phyloP scores from a whole-genome alignment of 108 stramenopile genomes.

The Cyclotella baltica region DNA sequence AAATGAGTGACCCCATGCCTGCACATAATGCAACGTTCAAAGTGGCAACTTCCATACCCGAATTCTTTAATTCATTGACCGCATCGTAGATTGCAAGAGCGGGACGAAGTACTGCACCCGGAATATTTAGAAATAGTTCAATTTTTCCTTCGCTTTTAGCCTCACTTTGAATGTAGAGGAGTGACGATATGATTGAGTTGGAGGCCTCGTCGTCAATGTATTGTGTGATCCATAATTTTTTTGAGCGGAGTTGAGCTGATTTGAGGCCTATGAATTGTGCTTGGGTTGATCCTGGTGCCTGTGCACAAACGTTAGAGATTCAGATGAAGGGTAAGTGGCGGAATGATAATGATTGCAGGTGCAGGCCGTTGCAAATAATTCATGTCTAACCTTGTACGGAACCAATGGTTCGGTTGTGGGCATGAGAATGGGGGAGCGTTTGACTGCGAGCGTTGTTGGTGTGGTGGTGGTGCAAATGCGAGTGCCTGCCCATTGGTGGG shows the following conservation, averaged over 20 bases:
- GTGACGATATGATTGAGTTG: slow-evolving; percentile 88
- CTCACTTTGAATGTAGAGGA: slow-evolving; percentile 82
- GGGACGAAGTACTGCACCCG: slow-evolving; percentile 85
- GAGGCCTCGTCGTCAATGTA: slow-evolving; percentile 93
- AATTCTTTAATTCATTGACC: slow-evolving; percentile 71
- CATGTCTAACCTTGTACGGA: slow-evolving; percentile 70
- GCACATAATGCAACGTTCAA: slow-evolving; percentile 91
- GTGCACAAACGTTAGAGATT: neutral
- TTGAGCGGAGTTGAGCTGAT: slow-evolving; percentile 90
- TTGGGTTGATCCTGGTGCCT: slow-evolving; percentile 72
- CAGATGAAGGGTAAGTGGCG: neutral
- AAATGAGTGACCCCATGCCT: slow-evolving; percentile 93
- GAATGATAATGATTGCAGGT: neutral
- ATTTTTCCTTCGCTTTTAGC: slow-evolving; percentile 63
- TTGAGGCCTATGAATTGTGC: slow-evolving; percentile 86
- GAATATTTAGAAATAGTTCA: slow-evolving; percentile 90
- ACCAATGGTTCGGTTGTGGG: slow-evolving; percentile 86
- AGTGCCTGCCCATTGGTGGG: too few relatives aligned
- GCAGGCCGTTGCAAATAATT: neutral
- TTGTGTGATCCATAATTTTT: slow-evolving; percentile 88
- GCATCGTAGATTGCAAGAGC: slow-evolving; percentile 92
- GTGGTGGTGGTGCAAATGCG: too few relatives aligned
- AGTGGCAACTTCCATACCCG: slow-evolving; percentile 73
- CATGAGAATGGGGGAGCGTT: slow-evolving; percentile 76
- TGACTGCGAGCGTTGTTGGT: slow-evolving; percentile 34